phyloP scores from a whole-genome alignment of 1,284 basidiomycete genomes.

The Entoloma clypeatum region DNA sequence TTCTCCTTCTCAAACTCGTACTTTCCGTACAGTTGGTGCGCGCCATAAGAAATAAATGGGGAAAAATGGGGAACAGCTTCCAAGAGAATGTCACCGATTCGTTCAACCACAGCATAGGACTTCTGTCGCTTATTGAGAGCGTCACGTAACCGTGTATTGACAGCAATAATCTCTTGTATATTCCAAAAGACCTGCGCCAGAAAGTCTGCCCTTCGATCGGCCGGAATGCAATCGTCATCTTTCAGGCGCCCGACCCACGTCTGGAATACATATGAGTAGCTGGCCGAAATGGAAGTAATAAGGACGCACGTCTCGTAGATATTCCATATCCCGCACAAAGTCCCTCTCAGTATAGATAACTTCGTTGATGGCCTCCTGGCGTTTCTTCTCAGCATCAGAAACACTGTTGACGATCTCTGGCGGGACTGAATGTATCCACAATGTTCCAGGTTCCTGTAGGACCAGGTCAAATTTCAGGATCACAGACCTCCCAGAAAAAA shows the following conservation, averaged over 20 bases:
- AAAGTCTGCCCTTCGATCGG: constrained; percentile 79
- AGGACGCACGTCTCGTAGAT: constrained; percentile 83
- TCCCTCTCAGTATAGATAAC: constrained; percentile 98
- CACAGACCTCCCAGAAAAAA: constrained; percentile 16
- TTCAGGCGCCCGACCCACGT: constrained; percentile 88
- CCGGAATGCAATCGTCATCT: constrained; percentile 75
- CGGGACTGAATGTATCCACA: constrained; percentile 97
- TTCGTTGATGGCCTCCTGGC: constrained; percentile 99
- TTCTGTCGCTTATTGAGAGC: constrained; percentile 96
- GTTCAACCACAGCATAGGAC: constrained; percentile 87
- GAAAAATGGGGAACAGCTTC: constrained; percentile 87
- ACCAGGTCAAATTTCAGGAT: constrained; percentile 4
- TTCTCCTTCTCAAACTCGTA: constrained; percentile 99
- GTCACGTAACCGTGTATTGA: constrained; percentile 88
- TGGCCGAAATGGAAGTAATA: constrained; percentile 6
- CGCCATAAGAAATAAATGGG: constrained; percentile 94
- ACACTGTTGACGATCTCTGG: constrained; percentile 92
- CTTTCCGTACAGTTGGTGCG: constrained; percentile 97
- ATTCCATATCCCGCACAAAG: constrained; percentile 97
- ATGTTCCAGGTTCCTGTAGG: constrained; percentile 78
- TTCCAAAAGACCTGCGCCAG: constrained; percentile 98
- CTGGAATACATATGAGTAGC: constrained; percentile 36
- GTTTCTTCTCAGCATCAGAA: constrained; percentile 89
- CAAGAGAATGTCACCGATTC: constrained; percentile 89
- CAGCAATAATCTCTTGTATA: constrained; percentile 88